These are phyloP conservation scores for Paxillus involutus DNA, from an alignment of 768 basidiomycete species.

Conservation along the genomic window DNA sequence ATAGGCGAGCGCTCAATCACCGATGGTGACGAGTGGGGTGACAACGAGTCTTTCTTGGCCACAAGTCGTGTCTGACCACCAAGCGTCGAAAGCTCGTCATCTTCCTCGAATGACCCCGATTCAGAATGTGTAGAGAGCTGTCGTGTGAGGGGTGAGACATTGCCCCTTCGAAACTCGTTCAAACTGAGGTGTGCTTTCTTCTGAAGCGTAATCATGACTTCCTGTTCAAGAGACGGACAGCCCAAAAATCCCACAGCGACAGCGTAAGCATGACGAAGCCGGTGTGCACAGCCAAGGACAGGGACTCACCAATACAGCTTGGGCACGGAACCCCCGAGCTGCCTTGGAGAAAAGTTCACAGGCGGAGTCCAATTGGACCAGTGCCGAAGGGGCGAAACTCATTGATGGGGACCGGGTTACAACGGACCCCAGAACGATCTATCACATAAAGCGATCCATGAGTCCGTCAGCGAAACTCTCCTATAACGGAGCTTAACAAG, in stretches of 20 bases:
- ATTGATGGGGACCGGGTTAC: constrained; percentile 79
- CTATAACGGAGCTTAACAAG: constrained; percentile 9
- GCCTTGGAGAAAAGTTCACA: constrained; percentile 74
- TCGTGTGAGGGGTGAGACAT: constrained; percentile 42
- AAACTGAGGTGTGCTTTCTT: constrained; percentile 65
- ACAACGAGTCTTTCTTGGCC: constrained; percentile 57
- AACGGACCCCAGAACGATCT: constrained; percentile 72
- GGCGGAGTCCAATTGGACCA: constrained; percentile 72
- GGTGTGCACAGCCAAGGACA: neutral
- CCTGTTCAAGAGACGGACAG: constrained; percentile 34
- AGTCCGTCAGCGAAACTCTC: constrained; percentile 10
- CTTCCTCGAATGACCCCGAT: constrained; percentile 46
- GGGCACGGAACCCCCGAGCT: constrained; percentile 62
- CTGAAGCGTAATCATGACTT: constrained; percentile 63
- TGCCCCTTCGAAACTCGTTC: constrained; percentile 62
- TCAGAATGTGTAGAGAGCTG: constrained; percentile 37
- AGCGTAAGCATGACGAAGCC: constrained; percentile 9
- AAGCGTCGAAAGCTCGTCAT: constrained; percentile 62
- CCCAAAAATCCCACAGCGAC: neutral
- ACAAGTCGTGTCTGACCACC: constrained; percentile 70
- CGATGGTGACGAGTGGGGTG: constrained; percentile 43
- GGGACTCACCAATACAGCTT: constrained; percentile 57
- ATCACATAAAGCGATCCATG: constrained; percentile 6
- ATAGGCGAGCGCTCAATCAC: constrained; percentile 62
- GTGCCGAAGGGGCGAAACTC: constrained; percentile 73